Evolutionary conservation across 768 basidiomycete genomes (phyloP).

Genomic region (Suillus paluster): DNA sequence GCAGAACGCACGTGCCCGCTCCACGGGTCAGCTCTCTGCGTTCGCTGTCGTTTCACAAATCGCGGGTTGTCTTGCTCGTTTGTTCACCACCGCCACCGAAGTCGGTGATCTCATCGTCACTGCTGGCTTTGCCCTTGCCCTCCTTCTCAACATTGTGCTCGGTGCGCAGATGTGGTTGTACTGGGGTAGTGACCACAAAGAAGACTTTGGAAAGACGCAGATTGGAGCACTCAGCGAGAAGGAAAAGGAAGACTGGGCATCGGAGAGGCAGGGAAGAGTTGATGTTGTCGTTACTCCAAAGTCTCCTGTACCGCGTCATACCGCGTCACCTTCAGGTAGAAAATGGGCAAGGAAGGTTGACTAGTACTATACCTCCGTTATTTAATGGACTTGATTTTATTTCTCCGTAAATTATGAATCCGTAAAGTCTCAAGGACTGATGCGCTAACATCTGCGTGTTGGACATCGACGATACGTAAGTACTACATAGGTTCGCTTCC

Average conservation of each 20-base stretch:
- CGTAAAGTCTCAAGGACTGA: not conserved
- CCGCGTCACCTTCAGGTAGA: conserved; percentile 55
- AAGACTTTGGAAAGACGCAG: conserved; percentile 23
- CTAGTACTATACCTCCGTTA: conserved; percentile 38
- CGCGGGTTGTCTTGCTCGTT: conserved; percentile 84
- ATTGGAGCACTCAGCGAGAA: conserved; percentile 32
- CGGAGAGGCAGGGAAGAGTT: conserved; percentile 33
- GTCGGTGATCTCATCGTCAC: conserved; percentile 81
- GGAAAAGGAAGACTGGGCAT: conserved; percentile 28
- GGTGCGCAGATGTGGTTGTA: conserved; percentile 86
- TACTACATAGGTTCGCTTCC: not conserved
- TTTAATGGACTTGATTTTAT: not conserved
- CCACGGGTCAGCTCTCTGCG: conserved; percentile 92
- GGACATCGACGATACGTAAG: not conserved
- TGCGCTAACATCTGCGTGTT: not conserved
- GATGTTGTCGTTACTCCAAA: conserved; percentile 50
- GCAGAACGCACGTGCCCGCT: conserved; percentile 73
- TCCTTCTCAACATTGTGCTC: conserved; percentile 81
- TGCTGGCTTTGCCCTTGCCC: conserved; percentile 84
- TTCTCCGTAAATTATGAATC: not conserved
- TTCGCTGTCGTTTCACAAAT: conserved; percentile 92
- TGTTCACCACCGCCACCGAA: conserved; percentile 93
- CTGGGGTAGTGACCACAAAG: conserved; percentile 62
- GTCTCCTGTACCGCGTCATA: conserved; percentile 46
- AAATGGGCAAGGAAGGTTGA: conserved; percentile 81